These are phyloP conservation scores for Sphagnum fallax DNA, from an alignment of 228 moss, liverwort and hornwort species.

Conservation along the genomic window DNA sequence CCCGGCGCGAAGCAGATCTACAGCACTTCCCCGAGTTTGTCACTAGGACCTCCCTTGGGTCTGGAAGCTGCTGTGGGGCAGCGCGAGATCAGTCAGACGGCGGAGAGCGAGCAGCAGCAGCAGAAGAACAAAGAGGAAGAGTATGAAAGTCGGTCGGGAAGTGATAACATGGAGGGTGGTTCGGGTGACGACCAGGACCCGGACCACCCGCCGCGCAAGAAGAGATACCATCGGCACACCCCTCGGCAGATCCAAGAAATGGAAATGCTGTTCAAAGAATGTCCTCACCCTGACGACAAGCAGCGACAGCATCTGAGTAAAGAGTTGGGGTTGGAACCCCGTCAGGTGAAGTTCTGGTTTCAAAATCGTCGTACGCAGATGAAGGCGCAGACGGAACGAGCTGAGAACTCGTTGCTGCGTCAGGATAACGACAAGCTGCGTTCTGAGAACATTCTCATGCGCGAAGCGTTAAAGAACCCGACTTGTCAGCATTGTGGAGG, in stretches of 20 bases:
- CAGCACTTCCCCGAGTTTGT: neutral
- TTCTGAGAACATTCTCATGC: constrained; percentile 62
- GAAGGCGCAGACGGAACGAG: constrained; percentile 96
- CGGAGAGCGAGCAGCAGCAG: constrained; percentile 72
- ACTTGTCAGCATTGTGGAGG: constrained; percentile 90
- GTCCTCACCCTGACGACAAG: constrained; percentile 99
- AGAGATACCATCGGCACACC: constrained; percentile 90
- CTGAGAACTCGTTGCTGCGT: constrained; percentile 78
- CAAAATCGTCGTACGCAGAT: constrained; percentile 95
- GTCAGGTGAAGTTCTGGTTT: constrained; percentile 99
- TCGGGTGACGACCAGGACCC: constrained; percentile 93
- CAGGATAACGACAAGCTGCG: constrained; percentile 82
- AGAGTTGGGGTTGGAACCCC: constrained; percentile 85
- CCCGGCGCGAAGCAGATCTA: constrained; percentile 38
- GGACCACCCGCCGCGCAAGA: constrained; percentile 79
- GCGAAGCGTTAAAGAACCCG: constrained; percentile 84
- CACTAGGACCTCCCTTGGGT: constrained; percentile 57
- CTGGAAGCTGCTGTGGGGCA: constrained; percentile 39
- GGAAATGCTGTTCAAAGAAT: constrained; percentile 99
- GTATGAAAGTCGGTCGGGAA: constrained; percentile 87
- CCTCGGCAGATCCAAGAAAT: constrained; percentile 97
- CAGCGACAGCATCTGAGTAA: constrained; percentile 98
- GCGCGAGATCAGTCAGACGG: constrained; percentile 76
- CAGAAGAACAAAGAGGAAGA: constrained; percentile 66
- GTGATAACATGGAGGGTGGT: constrained; percentile 96